Conservation (phyloP, 1,139 yeast species). For the Geotrichum restrictum region DNA sequence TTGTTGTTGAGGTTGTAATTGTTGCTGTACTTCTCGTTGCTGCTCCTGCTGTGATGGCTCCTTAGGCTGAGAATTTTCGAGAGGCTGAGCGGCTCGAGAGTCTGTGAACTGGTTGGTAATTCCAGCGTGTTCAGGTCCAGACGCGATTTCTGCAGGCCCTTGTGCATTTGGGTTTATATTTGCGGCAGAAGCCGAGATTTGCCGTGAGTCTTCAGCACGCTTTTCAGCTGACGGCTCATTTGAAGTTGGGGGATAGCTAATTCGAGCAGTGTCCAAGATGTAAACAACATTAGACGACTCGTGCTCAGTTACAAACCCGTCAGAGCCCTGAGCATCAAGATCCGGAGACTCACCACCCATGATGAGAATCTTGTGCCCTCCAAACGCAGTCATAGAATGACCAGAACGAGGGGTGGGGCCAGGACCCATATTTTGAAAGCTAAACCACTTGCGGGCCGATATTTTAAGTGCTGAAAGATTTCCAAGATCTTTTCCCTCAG, state of each 20-base stretch:
- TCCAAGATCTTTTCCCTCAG: slow-evolving; percentile 66
- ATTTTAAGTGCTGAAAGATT: slow-evolving; percentile 74
- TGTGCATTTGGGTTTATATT: neutral
- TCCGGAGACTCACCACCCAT: slow-evolving; percentile 78
- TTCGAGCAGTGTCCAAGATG: slow-evolving; percentile 42
- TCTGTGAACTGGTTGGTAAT: no score
- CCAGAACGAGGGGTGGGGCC: slow-evolving; percentile 89
- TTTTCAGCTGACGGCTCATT: slow-evolving; percentile 12
- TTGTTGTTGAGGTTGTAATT: neutral
- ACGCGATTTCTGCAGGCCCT: neutral
- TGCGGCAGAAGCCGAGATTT: neutral
- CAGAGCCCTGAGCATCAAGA: slow-evolving; percentile 28
- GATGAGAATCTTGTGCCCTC: slow-evolving; percentile 64
- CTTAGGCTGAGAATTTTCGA: neutral
- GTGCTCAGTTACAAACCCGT: slow-evolving; percentile 20
- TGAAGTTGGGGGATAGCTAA: slow-evolving; percentile 37
- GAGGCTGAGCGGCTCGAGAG: no score
- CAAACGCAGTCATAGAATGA: slow-evolving; percentile 79
- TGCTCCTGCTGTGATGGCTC: neutral
- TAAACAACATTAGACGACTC: slow-evolving; percentile 38
- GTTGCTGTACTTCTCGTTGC: neutral
- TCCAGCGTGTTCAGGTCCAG: no score
- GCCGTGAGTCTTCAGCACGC: slow-evolving; percentile 2
- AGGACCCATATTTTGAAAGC: slow-evolving; percentile 52
- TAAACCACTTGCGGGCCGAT: slow-evolving; percentile 67